These are phyloP conservation scores for Candida neerlandica DNA, from an alignment of 1,139 yeast species.

Conservation along the genomic window DNA sequence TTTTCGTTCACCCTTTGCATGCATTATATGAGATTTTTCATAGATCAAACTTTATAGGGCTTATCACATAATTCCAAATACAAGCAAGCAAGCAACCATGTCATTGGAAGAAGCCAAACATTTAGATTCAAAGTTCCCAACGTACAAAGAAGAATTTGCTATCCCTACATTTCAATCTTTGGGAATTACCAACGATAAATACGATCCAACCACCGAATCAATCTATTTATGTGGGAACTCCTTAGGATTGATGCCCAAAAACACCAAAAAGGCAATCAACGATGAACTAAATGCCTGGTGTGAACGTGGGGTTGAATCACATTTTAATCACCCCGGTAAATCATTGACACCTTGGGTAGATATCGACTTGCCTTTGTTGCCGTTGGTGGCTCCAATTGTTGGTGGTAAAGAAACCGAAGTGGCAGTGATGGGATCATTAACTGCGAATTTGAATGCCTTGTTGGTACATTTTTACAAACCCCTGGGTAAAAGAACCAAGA, in stretches of 20 bases:
- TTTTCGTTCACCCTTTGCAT: too few species aligned
- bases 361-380: slow-evolving; percentile 74
- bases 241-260: slow-evolving; percentile 81
- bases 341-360: slow-evolving; percentile 73
- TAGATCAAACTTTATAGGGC: too few species aligned
- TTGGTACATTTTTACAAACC: slow-evolving; percentile 79
- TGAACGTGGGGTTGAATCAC: slow-evolving; percentile 78
- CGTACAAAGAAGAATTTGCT: slow-evolving; percentile 46
- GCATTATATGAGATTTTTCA: too few species aligned
- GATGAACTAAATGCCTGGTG: slow-evolving; percentile 83
- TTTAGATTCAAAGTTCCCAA: slow-evolving; percentile 41
- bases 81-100: too few species aligned
- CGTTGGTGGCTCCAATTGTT: slow-evolving; percentile 69
- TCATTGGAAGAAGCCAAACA: slow-evolving; percentile 21
- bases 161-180: slow-evolving; percentile 63
- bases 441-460: slow-evolving; percentile 77
- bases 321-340: slow-evolving; percentile 63
- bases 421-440: slow-evolving; percentile 85
- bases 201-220: slow-evolving; percentile 27
- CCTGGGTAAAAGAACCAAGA: slow-evolving; percentile 57
- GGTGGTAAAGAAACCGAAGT: slow-evolving; percentile 78
- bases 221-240: slow-evolving; percentile 89
- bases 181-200: slow-evolving; percentile 35
- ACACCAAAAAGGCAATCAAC: slow-evolving; percentile 57
- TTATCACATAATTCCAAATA: too few species aligned